Evolutionary conservation across 2,329 filamentous ascomycete species (phyloP).

Genomic region (Hymenoscyphus linearis): DNA sequence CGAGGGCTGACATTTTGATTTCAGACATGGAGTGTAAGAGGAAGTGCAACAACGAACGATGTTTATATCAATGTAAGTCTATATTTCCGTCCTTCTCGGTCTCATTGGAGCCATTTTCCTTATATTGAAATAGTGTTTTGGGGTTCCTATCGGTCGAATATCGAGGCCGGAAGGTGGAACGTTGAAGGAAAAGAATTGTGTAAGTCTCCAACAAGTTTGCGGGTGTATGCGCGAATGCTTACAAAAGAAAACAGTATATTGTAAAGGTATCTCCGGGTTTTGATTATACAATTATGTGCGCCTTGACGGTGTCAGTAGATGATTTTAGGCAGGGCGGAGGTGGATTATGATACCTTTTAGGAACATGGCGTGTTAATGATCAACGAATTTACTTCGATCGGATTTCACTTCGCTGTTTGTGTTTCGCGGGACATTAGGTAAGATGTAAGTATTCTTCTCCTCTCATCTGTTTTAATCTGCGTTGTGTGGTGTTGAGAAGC

Average conservation of each 20-base stretch:
- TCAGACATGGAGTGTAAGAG: conserved; percentile 4
- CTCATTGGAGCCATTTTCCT: not conserved
- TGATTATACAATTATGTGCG: conserved; percentile 9
- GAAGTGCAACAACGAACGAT: conserved; percentile 1
- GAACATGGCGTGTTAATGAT: not conserved
- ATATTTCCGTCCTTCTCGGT: not conserved
- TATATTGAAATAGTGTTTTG: conserved; percentile 4
- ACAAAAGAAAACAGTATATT: conserved; percentile 1
- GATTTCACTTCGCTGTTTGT: not conserved
- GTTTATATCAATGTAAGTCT: conserved; percentile 7
- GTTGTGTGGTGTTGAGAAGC: too few species aligned
- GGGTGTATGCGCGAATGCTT: not conserved
- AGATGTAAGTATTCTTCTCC: too few species aligned
- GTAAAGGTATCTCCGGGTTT: conserved; percentile 6
- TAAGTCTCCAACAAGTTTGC: not conserved
- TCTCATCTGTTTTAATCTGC: too few species aligned
- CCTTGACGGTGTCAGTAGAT: conserved; percentile 4
- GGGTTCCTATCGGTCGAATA: conserved; percentile 7
- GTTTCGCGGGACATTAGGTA: too few species aligned
- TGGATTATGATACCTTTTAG: not conserved
- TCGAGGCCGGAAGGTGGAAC: conserved; percentile 2
- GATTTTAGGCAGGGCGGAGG: conserved; percentile 2
- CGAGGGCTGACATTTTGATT: too few species aligned
- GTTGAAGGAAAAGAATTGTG: conserved; percentile 6
- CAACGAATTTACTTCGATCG: not conserved